Conservation (phyloP, 768 basidiomycete species). For the Termitomyces sp. region DNA sequence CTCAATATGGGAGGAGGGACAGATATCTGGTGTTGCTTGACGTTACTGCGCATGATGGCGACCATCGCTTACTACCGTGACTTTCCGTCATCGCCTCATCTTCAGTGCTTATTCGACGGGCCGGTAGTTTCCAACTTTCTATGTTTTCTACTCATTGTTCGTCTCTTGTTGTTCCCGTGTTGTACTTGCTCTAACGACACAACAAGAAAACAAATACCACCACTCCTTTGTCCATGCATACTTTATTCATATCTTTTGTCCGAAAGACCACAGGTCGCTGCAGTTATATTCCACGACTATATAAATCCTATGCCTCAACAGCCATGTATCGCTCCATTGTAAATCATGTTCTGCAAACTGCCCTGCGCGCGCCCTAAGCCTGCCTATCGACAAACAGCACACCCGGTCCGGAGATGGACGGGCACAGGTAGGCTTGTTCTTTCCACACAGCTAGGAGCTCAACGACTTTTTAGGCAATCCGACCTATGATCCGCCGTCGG, state of each 20-base stretch:
- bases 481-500: constrained; percentile 1
- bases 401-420: neutral
- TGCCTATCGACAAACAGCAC: constrained; percentile 3
- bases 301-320: neutral
- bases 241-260: neutral
- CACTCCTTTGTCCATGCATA: neutral
- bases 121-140: neutral
- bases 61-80: constrained; percentile 2
- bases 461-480: neutral
- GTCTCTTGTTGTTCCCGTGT: neutral
- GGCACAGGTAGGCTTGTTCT: neutral
- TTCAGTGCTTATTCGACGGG: too few species aligned
- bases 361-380: neutral
- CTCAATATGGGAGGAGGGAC: neutral
- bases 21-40: neutral
- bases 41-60: constrained; percentile 10
- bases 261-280: neutral
- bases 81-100: constrained; percentile 4
- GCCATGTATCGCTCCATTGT: neutral
- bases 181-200: neutral
- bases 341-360: constrained; percentile 3
- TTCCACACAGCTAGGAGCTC: neutral
- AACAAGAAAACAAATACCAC: neutral
- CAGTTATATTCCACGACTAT: neutral
- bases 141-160: neutral